Base-by-base conservation (phyloP, 164 flowering plant genomes). In the Aristolochia contorta region DNA sequence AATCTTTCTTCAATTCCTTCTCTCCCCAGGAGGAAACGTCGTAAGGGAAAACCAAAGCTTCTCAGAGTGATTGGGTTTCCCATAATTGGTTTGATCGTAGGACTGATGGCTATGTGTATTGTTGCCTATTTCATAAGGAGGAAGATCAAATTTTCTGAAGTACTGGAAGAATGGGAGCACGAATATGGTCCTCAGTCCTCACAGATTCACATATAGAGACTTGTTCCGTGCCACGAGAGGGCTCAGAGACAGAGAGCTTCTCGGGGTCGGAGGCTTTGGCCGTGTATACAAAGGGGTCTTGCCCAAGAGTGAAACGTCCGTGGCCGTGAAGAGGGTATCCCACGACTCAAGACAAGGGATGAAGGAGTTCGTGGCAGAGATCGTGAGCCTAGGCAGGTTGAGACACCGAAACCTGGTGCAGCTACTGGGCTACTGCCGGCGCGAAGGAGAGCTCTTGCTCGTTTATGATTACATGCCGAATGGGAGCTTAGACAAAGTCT, bases 181-280 rank as follows among this genome's bases (percentile, higher is more conserved):
- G 78, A 80, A 53, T 80, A 71, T 25, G 74, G 84, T 78, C 81
- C n/a, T n/a, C n/a, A n/a, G n/a, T n/a, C n/a, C 84, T 6, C 78
- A 74, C 53, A 30, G 84, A 62, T 59, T 80, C 37, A 25, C 21
- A n/a, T 76, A 67, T 37, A 55, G 66, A 21, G 77, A 78, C 37
- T 62, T 80, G 56, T 27, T 48, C 6, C 37, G 43, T 0, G 80
- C 80, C 16, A 80, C 84, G 1, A 69, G 62, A 18, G 77, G 74
- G 3, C 76, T 80, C 52, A 64, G 68, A 1, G 77, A 76, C 12
- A 64, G 65, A 48, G 68, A 70, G 56, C 60, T 78, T 19, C 58
- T 78, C 57, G 78, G 78, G 47, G 1, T 21, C 19, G 81, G 84
- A 33, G 78, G 77, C 10, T 71, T 69, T 56, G 81, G 79, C 19